These are phyloP conservation scores for Chrysosporium keratinophilum DNA, from an alignment of 2,329 filamentous ascomycete species.

Conservation along the genomic window DNA sequence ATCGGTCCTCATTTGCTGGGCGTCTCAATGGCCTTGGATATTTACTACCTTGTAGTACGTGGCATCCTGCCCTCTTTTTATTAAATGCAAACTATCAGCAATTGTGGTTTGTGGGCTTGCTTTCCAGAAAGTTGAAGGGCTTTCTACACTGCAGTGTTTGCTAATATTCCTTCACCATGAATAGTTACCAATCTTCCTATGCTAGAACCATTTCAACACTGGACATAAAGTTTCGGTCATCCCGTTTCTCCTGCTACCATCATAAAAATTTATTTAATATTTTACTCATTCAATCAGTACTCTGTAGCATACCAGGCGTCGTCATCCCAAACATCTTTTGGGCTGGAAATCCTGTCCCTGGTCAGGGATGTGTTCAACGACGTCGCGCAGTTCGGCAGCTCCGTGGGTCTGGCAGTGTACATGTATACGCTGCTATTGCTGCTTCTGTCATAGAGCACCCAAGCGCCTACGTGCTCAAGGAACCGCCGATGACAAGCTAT, in stretches of 20 bases:
- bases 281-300: background rate
- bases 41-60: constrained; percentile 38
- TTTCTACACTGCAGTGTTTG: constrained; percentile 39
- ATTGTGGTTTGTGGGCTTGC: constrained; percentile 23
- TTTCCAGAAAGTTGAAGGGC: constrained; percentile 43
- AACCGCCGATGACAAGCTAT: constrained; percentile 10
- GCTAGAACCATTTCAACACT: too few species aligned
- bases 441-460: constrained; percentile 10
- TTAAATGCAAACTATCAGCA: background rate
- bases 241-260: too few species aligned
- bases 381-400: constrained; percentile 45
- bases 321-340: constrained; percentile 47
- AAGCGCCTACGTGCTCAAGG: background rate
- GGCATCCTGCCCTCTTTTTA: background rate
- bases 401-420: constrained; percentile 44
- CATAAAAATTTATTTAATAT: too few species aligned
- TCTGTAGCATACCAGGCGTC: constrained; percentile 43
- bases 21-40: constrained; percentile 41
- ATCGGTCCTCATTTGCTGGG: constrained; percentile 40
- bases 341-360: constrained; percentile 45
- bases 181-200: background rate
- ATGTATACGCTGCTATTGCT: constrained; percentile 38
- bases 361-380: constrained; percentile 55
- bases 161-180: constrained; percentile 38
- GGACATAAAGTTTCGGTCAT: too few species aligned